These are phyloP conservation scores for Oxytropis ochrocephala DNA, from an alignment of 306 rosid genomes.

Conservation along the genomic window DNA sequence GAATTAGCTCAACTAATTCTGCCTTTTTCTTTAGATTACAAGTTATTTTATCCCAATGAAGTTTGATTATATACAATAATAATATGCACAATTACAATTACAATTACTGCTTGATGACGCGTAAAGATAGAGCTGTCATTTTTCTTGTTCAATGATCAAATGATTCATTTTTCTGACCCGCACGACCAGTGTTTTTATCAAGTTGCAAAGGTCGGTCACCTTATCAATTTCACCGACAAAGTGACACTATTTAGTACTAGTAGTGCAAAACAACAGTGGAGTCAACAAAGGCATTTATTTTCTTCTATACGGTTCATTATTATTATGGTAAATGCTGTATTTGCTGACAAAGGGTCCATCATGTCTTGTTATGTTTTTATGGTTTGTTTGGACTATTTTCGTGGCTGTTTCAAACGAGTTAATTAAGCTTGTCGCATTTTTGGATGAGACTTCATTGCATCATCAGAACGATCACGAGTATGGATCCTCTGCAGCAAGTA, in stretches of 20 bases:
- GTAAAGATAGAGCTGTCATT: neutral
- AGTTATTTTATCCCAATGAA: neutral
- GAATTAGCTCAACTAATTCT: conserved; percentile 30
- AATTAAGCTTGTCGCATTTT: neutral
- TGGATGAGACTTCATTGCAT: neutral
- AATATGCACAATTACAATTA: neutral
- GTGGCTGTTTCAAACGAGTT: neutral
- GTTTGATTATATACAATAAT: neutral
- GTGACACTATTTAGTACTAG: neutral
- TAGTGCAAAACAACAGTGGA: neutral
- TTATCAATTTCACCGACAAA: conserved; percentile 17
- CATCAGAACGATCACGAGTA: neutral
- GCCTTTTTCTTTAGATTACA: neutral
- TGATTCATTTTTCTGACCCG: conserved; percentile 4
- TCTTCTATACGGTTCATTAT: conserved; percentile 6
- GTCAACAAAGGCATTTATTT: conserved; percentile 28
- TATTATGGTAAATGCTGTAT: neutral
- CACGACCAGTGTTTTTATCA: neutral
- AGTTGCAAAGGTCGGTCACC: conserved; percentile 10
- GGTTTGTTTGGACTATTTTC: neutral
- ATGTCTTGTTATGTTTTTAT: neutral
- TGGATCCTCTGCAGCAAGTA: too few relatives aligned
- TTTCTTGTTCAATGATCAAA: conserved; percentile 13
- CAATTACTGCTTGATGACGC: neutral
- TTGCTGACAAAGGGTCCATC: conserved; percentile 7